Evolutionary conservation across 139 green algal species (phyloP).

Genomic region (Chlamydomonas schloesseri): DNA sequence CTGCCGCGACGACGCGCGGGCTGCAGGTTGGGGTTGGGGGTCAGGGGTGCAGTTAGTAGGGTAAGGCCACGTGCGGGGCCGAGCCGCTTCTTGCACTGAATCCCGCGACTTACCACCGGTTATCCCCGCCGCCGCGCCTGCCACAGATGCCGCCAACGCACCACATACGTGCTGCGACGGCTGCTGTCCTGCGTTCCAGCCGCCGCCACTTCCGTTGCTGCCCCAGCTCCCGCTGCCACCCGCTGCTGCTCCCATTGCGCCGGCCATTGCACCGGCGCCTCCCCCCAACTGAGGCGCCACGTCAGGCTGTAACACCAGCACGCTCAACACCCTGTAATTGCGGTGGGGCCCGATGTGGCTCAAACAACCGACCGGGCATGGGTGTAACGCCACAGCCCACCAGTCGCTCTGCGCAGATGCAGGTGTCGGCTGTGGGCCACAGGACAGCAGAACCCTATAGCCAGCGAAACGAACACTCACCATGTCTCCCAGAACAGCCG

Average conservation of each 20-base stretch:
- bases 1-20: conserved; percentile 37
- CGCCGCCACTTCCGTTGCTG: neutral
- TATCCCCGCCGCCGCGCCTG: neutral
- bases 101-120: neutral
- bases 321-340: neutral
- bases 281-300: neutral
- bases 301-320: conserved; percentile 27
- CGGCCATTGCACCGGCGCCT: too few species aligned
- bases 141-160: too few species aligned
- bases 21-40: neutral
- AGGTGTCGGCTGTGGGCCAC: too few species aligned
- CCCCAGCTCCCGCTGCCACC: neutral
- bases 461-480: conserved; percentile 40
- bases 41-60: too few species aligned
- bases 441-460: too few species aligned
- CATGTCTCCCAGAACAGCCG: conserved; percentile 94
- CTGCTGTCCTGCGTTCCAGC: neutral
- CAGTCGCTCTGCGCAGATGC: too few species aligned
- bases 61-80: too few species aligned
- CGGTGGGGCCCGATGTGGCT: neutral
- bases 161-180: neutral
- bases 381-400: too few species aligned
- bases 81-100: too few species aligned
- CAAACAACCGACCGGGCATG: too few species aligned
- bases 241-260: neutral